Percentiles rank a stretch among this genome's conserved stretches.
These are phyloP conservation scores for Hippophae gyantsensis DNA, from an alignment of 306 rosid species.

Conservation along the genomic window DNA sequence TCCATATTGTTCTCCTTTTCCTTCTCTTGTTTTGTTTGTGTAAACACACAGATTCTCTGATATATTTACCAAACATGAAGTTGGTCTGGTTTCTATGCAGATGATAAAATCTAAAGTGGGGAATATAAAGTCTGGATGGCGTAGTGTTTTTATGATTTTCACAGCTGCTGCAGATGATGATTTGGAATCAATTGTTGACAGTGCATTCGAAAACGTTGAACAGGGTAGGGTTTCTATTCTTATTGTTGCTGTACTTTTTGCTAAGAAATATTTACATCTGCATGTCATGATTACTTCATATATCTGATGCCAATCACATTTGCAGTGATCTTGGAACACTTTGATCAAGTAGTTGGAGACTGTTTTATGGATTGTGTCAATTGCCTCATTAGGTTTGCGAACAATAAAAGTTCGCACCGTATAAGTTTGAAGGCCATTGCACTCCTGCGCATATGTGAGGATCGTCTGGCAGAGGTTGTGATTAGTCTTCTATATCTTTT, in stretches of 20 bases:
- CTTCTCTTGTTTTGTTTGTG: not conserved
- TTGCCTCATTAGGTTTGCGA: constrained; percentile 95
- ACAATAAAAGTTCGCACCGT: constrained; percentile 83
- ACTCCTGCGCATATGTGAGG: constrained; percentile 94
- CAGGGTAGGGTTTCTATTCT: constrained; percentile 54
- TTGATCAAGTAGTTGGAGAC: constrained; percentile 99
- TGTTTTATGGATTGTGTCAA: constrained; percentile 99
- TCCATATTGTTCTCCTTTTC: not conserved
- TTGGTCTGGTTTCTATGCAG: constrained; percentile 36
- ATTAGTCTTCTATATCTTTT: constrained; percentile 9
- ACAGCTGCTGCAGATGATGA: constrained; percentile 99
- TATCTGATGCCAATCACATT: constrained; percentile 27
- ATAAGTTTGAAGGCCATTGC: constrained; percentile 99
- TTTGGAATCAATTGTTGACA: constrained; percentile 86
- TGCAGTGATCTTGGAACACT: constrained; percentile 99
- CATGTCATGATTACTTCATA: constrained; percentile 10
- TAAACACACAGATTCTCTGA: not conserved
- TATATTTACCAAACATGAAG: constrained; percentile 19
- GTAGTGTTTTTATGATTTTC: constrained; percentile 92
- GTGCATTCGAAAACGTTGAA: constrained; percentile 99
- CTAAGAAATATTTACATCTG: constrained; percentile 14
- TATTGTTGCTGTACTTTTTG: constrained; percentile 10
- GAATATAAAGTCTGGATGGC: constrained; percentile 98
- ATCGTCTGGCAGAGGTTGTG: constrained; percentile 99
- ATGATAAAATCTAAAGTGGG: constrained; percentile 99